These are phyloP conservation scores for Rhizodiscina lignyota DNA, from an alignment of 495 filamentous ascomycete genomes.

Conservation along the genomic window DNA sequence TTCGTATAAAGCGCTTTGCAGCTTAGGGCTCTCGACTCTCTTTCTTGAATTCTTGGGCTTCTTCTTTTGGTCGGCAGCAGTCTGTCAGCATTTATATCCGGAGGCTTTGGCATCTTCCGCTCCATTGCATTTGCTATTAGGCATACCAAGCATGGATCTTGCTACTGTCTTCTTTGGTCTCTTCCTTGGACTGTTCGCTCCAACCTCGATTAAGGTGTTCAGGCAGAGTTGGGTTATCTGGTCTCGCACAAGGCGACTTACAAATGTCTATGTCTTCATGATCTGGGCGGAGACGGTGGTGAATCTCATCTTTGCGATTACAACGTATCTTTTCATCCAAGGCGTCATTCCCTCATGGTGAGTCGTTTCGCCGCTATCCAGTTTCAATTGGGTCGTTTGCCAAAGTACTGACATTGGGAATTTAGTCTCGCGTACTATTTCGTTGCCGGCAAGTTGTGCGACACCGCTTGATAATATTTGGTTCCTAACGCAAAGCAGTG, in stretches of 20 bases:
- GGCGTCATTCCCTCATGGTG: neutral
- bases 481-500: neutral
- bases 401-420: neutral
- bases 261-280: neutral
- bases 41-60: too few relatives aligned
- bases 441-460: neutral
- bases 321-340: neutral
- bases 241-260: neutral
- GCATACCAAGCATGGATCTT: too few relatives aligned
- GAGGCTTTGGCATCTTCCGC: too few relatives aligned
- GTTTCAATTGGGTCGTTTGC: neutral
- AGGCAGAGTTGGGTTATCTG: neutral
- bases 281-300: neutral
- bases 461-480: neutral
- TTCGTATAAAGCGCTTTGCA: too few relatives aligned
- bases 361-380: neutral
- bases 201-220: neutral
- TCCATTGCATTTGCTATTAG: too few relatives aligned
- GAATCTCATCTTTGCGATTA: neutral
- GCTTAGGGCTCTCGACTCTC: too few relatives aligned
- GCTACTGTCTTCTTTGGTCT: slow-evolving; percentile 1
- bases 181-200: neutral
- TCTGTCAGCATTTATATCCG: too few relatives aligned
- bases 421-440: neutral
- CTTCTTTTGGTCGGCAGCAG: too few relatives aligned